These are phyloP conservation scores for Lentinula boryana DNA, from an alignment of 768 basidiomycete genomes.

Conservation along the genomic window DNA sequence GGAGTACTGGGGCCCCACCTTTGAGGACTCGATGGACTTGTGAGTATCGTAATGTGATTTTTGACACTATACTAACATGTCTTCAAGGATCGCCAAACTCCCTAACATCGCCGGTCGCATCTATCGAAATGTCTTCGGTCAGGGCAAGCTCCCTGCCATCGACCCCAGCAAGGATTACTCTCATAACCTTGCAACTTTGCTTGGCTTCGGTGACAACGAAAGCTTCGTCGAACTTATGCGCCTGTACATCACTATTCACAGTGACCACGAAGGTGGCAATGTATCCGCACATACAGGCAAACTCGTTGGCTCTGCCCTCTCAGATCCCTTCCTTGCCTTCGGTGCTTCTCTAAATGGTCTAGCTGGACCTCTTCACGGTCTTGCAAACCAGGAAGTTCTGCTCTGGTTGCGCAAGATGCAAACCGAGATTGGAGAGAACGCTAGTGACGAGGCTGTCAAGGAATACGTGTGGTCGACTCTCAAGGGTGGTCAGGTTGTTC, in stretches of 20 bases:
- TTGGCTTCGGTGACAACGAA: constrained; percentile 85
- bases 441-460: constrained; percentile 82
- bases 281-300: constrained; percentile 95
- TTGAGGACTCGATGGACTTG: constrained; percentile 89
- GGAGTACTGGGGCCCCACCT: constrained; percentile 95
- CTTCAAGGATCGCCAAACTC: constrained; percentile 82
- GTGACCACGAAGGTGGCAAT: constrained; percentile 98
- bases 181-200: constrained; percentile 80
- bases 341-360: constrained; percentile 92
- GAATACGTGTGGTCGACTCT: constrained; percentile 95
- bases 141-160: constrained; percentile 83
- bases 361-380: constrained; percentile 94
- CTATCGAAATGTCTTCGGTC: constrained; percentile 82
- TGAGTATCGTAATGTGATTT: constrained; percentile 21
- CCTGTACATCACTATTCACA: constrained; percentile 97
- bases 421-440: constrained; percentile 76
- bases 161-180: constrained; percentile 85
- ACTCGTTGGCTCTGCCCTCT: constrained; percentile 90
- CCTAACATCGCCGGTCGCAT: constrained; percentile 95
- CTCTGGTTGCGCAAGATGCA: constrained; percentile 96
- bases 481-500: constrained; percentile 90
- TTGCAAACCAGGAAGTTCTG: constrained; percentile 96
- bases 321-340: constrained; percentile 96
- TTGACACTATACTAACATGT: constrained; percentile 5
- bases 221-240: constrained; percentile 92